Base-by-base conservation (phyloP, 106 monocot genomes). In the Agapanthus africanus region DNA sequence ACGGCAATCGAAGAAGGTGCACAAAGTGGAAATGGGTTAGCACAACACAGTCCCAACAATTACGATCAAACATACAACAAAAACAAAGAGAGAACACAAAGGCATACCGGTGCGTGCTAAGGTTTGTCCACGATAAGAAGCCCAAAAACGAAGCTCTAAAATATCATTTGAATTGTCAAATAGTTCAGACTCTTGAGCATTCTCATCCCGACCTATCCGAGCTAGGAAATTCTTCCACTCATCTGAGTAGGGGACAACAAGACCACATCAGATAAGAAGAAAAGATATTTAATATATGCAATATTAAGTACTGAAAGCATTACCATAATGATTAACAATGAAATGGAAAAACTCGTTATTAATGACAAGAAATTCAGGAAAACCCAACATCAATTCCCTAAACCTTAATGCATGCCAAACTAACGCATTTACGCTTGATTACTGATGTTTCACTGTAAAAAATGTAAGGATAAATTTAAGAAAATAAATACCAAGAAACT, bases 81-180 rank as follows among this genome's bases (percentile, higher is more conserved):
- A 70, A 46, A 38, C 37, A 70, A 30, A 27, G 28, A 59, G 22
- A 59, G 32, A 38, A 33, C 16, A 34, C 54, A 26, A 14, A 47
- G 39, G 44, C 33, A 54, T 83, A 93, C 93, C 89, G 56, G 93
- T 93, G n/a, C 93, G 77, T 60, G 93, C 89, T 64, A 93, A 84
- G 11, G 93, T 93, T 76, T 93, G 93, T 42, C 93, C 93, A 18
- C 89, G 86, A 57, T 93, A 93, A 39, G 93, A 93, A 78, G 93
- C 93, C 93, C 93, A 93, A 73, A 93, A 84, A 9, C 93, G 71
- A 27, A 93, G 81, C 69, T 92, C 91, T 38, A 92, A 65, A 63
- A 74, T 54, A 74, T 92, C 91, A 79, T 68, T 79, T 69, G 76
- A 59, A 70, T 63, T 84, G 63, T 82, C 71, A 71, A 82, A 74